A percentile compares a stretch with the other conserved stretches of the same genome.
phyloP scores from a whole-genome alignment of 257 asterid species.

The Rauvolfia tetraphylla region DNA sequence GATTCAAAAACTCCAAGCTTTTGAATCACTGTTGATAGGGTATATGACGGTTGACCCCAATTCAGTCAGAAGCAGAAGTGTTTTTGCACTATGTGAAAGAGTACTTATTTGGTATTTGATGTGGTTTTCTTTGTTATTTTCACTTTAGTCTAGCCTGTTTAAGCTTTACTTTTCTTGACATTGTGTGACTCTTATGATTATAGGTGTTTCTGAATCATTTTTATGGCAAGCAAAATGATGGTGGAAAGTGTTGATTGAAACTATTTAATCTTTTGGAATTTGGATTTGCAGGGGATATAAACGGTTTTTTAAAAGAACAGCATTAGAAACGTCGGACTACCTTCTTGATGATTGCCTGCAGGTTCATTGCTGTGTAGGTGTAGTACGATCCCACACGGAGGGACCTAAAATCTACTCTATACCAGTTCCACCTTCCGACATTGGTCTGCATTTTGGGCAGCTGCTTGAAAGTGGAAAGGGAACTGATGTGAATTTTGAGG shows the following conservation, averaged over 20 bases:
- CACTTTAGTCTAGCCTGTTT: neutral
- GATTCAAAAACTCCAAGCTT: neutral
- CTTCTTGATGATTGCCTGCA: conserved; percentile 85
- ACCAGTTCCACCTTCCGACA: conserved; percentile 71
- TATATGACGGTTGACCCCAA: neutral
- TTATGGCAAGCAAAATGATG: neutral
- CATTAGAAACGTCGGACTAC: conserved; percentile 78
- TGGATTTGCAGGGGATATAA: conserved; percentile 83
- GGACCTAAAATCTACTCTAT: conserved; percentile 80
- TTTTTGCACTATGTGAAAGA: neutral
- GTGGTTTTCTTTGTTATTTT: neutral
- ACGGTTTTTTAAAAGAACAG: conserved; percentile 65
- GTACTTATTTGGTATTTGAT: neutral
- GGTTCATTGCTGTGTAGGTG: conserved; percentile 92
- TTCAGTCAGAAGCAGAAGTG: neutral
- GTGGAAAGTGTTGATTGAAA: neutral
- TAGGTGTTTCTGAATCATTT: neutral
- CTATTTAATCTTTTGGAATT: conserved; percentile 2
- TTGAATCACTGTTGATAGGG: neutral
- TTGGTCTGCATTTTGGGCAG: conserved; percentile 83
- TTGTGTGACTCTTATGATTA: too few species aligned
- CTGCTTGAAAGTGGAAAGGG: conserved; percentile 75
- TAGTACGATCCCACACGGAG: conserved; percentile 76
- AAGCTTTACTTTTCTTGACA: too few species aligned
- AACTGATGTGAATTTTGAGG: conserved; percentile 63